Percentiles rank a stretch among this genome's conserved stretches.
Evolutionary conservation across 495 filamentous ascomycete species (phyloP).

Genomic region (Daldinia decipiens): DNA sequence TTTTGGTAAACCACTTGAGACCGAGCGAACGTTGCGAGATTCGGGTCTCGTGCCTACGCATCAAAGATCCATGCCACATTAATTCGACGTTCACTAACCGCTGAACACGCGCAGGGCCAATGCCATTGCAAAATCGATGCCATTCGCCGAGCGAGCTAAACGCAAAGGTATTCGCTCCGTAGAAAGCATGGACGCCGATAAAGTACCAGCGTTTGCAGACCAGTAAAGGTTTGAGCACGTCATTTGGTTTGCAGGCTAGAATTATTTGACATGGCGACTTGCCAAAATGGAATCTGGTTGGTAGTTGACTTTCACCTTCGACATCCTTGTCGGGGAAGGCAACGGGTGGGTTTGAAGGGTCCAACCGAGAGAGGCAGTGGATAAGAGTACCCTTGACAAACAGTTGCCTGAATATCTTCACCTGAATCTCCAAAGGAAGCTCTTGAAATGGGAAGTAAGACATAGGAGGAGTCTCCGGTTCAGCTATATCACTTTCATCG

Average conservation of each 20-base stretch:
- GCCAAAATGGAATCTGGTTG: conserved; percentile 49
- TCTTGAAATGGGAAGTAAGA: conserved; percentile 41
- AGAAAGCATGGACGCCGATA: conserved; percentile 52
- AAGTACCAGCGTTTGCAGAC: conserved; percentile 51
- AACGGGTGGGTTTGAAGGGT: conserved; percentile 39
- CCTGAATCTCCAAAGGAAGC: conserved; percentile 47
- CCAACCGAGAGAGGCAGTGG: conserved; percentile 55
- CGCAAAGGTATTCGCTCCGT: conserved; percentile 57
- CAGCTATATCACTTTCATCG: background rate
- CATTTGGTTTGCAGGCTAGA: conserved; percentile 35
- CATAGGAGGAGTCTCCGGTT: background rate
- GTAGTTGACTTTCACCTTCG: conserved; percentile 23
- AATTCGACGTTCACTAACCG: conserved; percentile 54
- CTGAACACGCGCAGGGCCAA: conserved; percentile 44
- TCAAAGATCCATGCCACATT: conserved; percentile 44
- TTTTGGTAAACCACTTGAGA: conserved; percentile 45
- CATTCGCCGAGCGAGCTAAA: conserved; percentile 58
- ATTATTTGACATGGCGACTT: conserved; percentile 40
- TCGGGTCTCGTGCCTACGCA: conserved; percentile 16
- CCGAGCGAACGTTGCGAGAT: conserved; percentile 44
- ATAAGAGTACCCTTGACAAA: conserved; percentile 46
- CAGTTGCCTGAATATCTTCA: conserved; percentile 45
- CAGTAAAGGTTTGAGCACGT: conserved; percentile 40
- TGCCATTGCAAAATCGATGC: conserved; percentile 52
- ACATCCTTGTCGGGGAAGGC: conserved; percentile 28